Conservation (phyloP, 164 flowering plant species). For the Aristolochia californica region DNA sequence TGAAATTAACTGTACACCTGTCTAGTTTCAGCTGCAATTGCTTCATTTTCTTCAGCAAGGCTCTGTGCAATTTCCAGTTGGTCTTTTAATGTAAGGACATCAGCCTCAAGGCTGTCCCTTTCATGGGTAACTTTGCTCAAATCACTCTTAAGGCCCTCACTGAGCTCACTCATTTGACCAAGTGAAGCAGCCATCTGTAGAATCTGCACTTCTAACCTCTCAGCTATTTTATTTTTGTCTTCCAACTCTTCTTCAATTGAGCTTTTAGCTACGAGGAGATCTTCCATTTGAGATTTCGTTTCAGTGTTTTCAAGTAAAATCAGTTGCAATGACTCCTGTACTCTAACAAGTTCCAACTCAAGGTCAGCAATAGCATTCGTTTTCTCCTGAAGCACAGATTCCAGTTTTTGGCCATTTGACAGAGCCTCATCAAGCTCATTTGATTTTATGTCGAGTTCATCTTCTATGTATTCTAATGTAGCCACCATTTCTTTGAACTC, state of each 20-base stretch:
- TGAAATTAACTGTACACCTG: conserved; percentile 37
- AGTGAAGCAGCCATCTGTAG: conserved; percentile 39
- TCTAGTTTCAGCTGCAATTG: conserved; percentile 58
- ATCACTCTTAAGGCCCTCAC: conserved; percentile 36
- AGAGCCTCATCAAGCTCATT: conserved; percentile 46
- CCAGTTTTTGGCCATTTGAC: conserved; percentile 30
- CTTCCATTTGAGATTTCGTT: conserved; percentile 33
- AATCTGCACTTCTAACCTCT: conserved; percentile 52
- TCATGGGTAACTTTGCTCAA: conserved; percentile 35
- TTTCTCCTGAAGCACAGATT: conserved; percentile 50
- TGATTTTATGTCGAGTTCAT: conserved; percentile 36
- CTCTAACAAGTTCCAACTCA: conserved; percentile 35
- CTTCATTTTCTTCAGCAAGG: conserved; percentile 66
- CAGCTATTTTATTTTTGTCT: conserved; percentile 28
- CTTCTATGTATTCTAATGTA: conserved; percentile 42
- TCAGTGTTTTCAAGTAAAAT: conserved; percentile 33
- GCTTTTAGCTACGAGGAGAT: conserved; percentile 26
- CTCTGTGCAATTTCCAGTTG: conserved; percentile 45
- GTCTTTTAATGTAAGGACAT: conserved; percentile 40
- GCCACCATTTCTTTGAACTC: conserved; percentile 45
- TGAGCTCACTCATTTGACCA: conserved; percentile 27
- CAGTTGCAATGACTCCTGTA: conserved; percentile 20
- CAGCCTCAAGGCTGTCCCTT: conserved; percentile 41
- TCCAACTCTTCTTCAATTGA: conserved; percentile 44
- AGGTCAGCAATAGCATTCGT: conserved; percentile 28